Base-by-base conservation (phyloP, 2,329 filamentous ascomycete genomes). In the Delphinella strobiligena region DNA sequence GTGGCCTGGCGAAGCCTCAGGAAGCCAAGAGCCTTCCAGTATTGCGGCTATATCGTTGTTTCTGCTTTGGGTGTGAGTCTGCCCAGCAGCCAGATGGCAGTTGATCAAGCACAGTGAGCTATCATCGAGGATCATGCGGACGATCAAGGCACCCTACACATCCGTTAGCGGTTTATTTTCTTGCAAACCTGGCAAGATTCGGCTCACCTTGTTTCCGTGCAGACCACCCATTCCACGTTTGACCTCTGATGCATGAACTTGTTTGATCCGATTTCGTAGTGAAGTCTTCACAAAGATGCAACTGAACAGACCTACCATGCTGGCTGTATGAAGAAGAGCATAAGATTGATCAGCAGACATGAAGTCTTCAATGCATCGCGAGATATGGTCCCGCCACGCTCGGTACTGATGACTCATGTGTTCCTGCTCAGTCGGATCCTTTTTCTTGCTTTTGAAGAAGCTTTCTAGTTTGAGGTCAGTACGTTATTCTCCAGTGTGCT, bases 361-460 rank as follows among this genome's bases (percentile, higher is more conserved):
- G 52, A 80, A 79, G 49, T 93, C 85, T 54, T 94, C 85, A 30
- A 98, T 68, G 38, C 78, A 78, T 43, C 83, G 76, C 31, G 82
- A 78, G 19, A 98, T 68, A 56, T 93, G 88, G 56, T 96, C 87
- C 54, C 86, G 76, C 91, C 91, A 98, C 45, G 93, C 86, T 47
- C 91, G 83, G 59, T 98, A 98, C 55, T 95, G 88, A 50, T 93
- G 88, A 60, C 86, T 93, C 85, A 96, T 96, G 50, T 88, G 64
- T 58, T 95, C 87, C 51, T 84, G 80, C 37, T 86, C 82, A 1
- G 81, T 77, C 9, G 80, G 77, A 56, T 94, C 93, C 60, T 91
- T 91, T 50, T 82, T 85, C 54, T 88, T 74, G 50, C 74, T 73
- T 52, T 78, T 91, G 56, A 96, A 80, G 50, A 96, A 78, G 40